Evolutionary conservation across 163 green algal genomes (phyloP), one percentile per base, ranked within the genome.

Genomic region (Scenedesmus sp.): DNA sequence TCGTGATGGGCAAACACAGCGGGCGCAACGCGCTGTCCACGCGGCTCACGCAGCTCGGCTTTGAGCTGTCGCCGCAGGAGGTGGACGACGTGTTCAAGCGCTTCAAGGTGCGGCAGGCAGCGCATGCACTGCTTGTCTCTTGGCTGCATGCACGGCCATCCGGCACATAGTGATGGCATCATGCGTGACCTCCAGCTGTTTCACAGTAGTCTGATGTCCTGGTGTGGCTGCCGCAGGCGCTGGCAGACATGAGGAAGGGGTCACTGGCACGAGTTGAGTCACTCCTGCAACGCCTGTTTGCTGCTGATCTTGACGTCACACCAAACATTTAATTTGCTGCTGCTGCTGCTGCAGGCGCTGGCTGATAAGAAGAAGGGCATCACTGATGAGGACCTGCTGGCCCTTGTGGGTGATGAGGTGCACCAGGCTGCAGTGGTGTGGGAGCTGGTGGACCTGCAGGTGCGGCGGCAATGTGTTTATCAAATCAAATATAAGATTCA

Each of bases 1-100:
- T 99, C 74, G 96, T 99, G 88, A 93, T 99, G 92, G 98, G 98
- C 89, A 99, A 99, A 95, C 97, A 99, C 95, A 97, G 94, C 77
- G 98, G 98, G 3, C 94, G 98, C 62, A 97, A 99, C 92, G 98
- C 98, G 18, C 94, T 99, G 67, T 93, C 77, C 56, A 97, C 95
- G 9, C 96, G 96, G 56, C 95, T 99, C 18, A 90, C 92, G 67
- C 84, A 96, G 84, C 93, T 99, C 79, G 97, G 97, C 64, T 98
- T 97, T 87, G 95, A 98, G 15, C 86, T 99, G 76, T 88, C 90
- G 0, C 77, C 94, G n/a, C 92, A 96, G 64, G 95, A 98, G 86
- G 90, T 99, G 66, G 95, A 98, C 81, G 97, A 99, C 57, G 92
- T 99, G 10, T 99, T 99, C 94, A 94, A 93, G 91, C 94, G 96